Percentiles rank a stretch among this genome's conserved stretches.
phyloP scores from a whole-genome alignment of 169 alveolate species.

The Cryptosporidium xiaoi region DNA sequence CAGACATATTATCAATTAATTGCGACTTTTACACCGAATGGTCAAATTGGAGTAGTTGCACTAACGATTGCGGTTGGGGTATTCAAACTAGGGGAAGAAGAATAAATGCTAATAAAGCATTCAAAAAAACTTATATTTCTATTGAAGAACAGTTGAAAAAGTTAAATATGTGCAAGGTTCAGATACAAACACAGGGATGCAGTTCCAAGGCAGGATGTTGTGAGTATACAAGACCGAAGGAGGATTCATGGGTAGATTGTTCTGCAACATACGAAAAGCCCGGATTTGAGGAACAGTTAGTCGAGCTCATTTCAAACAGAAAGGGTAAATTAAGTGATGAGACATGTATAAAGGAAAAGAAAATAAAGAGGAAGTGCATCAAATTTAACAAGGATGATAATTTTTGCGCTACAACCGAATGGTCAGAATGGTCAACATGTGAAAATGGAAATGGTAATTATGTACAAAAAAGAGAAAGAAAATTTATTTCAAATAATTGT shows the following conservation, averaged over 20 bases:
- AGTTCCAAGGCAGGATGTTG: constrained; percentile 21
- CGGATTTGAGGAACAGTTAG: constrained; percentile 37
- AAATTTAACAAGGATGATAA: background rate
- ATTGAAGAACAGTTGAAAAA: background rate
- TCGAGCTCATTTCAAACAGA: constrained; percentile 13
- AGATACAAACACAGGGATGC: constrained; percentile 64
- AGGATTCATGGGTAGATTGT: constrained; percentile 21
- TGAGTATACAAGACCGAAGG: constrained; percentile 25
- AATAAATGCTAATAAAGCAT: constrained; percentile 7
- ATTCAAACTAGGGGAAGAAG: constrained; percentile 65
- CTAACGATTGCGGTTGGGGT: constrained; percentile 58
- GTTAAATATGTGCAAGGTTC: constrained; percentile 12
- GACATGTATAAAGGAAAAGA: constrained; percentile 19
- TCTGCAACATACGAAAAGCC: constrained; percentile 1
- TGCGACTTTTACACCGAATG: constrained; percentile 39
- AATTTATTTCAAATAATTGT: background rate
- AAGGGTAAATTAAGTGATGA: constrained; percentile 2
- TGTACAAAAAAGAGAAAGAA: constrained; percentile 33
- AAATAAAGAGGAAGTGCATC: constrained; percentile 6
- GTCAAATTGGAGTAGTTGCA: constrained; percentile 54
- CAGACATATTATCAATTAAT: constrained; percentile 20
- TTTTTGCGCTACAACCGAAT: background rate
- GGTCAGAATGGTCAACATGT: constrained; percentile 39
- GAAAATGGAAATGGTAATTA: constrained; percentile 12
- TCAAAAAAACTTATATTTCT: background rate